phyloP scores from a whole-genome alignment of 1,139 yeast species.

The Saccharomyces hybrid region DNA sequence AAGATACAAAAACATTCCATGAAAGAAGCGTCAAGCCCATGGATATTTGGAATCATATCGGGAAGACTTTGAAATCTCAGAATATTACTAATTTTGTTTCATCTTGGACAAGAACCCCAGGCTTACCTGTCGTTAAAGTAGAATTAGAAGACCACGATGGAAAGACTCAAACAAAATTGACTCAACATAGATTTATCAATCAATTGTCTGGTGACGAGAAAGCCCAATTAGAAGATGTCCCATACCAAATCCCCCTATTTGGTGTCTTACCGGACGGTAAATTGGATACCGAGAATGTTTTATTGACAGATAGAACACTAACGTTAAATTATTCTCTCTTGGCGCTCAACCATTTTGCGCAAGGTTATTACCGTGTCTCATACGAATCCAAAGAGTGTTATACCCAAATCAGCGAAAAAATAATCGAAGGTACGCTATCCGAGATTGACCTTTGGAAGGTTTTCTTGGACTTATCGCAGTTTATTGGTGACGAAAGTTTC shows the following conservation, averaged over 20 bases:
- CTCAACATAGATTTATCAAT: slow-evolving; percentile 45
- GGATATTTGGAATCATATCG: slow-evolving; percentile 46
- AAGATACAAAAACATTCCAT: slow-evolving; percentile 19
- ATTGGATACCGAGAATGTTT: slow-evolving; percentile 31
- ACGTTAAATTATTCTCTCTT: slow-evolving; percentile 28
- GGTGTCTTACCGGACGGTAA: slow-evolving; percentile 36
- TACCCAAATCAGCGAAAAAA: slow-evolving; percentile 25
- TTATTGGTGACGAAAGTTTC: slow-evolving; percentile 25
- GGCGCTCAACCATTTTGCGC: slow-evolving; percentile 39
- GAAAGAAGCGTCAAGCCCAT: slow-evolving; percentile 42
- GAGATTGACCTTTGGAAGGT: slow-evolving; percentile 26
- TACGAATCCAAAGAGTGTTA: slow-evolving; percentile 29
- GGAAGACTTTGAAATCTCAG: slow-evolving; percentile 23
- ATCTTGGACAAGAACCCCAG: slow-evolving; percentile 54
- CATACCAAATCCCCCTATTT: slow-evolving; percentile 43
- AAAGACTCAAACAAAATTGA: slow-evolving; percentile 30
- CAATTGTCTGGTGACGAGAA: slow-evolving; percentile 5
- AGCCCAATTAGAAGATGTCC: slow-evolving; percentile 26
- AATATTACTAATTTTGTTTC: slow-evolving; percentile 43
- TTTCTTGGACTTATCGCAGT: slow-evolving; percentile 27
- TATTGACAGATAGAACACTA: slow-evolving; percentile 44
- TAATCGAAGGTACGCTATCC: slow-evolving; percentile 23
- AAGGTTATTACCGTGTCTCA: slow-evolving; percentile 40
- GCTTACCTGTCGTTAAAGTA: slow-evolving; percentile 49
- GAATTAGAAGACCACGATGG: slow-evolving; percentile 27